Evolutionary conservation across 139 green algal species (phyloP), one percentile per base, ranked within the genome.

Genomic region (Chlorella sp.): DNA sequence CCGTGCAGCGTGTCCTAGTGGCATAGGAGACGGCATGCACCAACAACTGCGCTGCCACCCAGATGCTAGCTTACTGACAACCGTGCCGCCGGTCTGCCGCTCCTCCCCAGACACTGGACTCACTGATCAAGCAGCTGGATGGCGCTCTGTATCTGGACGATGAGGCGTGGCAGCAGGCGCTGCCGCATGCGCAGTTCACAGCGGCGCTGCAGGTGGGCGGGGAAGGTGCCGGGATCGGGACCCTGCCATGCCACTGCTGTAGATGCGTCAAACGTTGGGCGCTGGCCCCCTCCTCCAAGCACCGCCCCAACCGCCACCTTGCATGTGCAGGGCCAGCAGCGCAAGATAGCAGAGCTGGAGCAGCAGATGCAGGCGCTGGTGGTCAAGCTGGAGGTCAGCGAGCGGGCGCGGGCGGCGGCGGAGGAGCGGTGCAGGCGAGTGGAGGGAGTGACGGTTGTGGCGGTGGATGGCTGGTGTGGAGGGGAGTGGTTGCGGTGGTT

Each of bases 271-370:
- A n/a, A n/a, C n/a, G n/a, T n/a, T n/a, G n/a, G n/a, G n/a, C n/a
- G n/a, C n/a, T n/a, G n/a, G n/a, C n/a, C n/a, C n/a, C n/a, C n/a
- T n/a, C n/a, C n/a, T n/a, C n/a, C n/a, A n/a, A n/a, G n/a, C n/a
- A 18, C n/a, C 69, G 34, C 34, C 0, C 32, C 9, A 20, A 6
- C 39, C 34, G 23, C 38, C 70, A 36, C 57, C 70, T 60, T 55
- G 70, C 70, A 55, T 30, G 34, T 26, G 68, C 80, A 85, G 80
- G 80, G 68, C 32, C 80, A 85, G 67, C 80, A 85, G 51, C 80
- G 51, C 30, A 85, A 78, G 51, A 78, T 85, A 32, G 38, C 56
- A 3, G 80, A 85, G 38, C 81, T 86, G 69, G 70, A 86, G 56
- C 3, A 38, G 38, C 81, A 70, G 55, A 56, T 86, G 36, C 32